A percentile compares a stretch with the other conserved stretches of the same genome.
These are phyloP conservation scores for Colletotrichum paranaense DNA, from an alignment of 2,329 filamentous ascomycete species.

Conservation along the genomic window DNA sequence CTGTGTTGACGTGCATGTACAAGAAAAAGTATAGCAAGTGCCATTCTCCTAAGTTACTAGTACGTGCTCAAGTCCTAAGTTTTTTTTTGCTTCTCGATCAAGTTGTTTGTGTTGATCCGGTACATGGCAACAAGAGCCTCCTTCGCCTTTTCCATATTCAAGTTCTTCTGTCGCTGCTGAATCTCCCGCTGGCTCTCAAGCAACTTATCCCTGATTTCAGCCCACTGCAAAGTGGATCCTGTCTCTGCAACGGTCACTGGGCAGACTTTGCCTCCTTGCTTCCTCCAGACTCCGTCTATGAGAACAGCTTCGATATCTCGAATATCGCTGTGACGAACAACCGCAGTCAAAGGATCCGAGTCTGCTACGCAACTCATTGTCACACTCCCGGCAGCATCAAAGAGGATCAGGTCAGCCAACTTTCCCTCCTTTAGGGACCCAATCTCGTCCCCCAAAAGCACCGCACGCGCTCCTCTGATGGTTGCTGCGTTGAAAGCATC, in stretches of 20 bases:
- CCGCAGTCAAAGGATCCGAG: slow-evolving; percentile 4
- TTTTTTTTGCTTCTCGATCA: not conserved
- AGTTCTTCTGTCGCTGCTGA: not conserved
- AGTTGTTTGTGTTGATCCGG: not conserved
- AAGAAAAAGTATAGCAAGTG: no score
- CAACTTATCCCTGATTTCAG: not conserved
- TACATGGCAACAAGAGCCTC: not conserved
- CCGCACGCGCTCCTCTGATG: no score
- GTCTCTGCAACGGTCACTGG: not conserved
- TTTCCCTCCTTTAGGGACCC: no score
- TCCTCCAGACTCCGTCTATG: no score
- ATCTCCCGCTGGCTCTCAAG: not conserved
- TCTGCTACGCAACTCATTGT: slow-evolving; percentile 53
- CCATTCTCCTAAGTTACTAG: no score
- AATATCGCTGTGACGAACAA: slow-evolving; percentile 6
- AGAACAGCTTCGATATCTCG: not conserved
- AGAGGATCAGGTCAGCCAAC: no score
- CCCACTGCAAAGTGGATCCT: not conserved
- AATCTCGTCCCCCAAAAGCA: no score
- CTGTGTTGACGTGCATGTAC: no score
- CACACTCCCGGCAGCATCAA: slow-evolving; percentile 37
- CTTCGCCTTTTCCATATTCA: slow-evolving; percentile 1
- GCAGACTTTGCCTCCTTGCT: not conserved
- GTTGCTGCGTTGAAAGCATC: no score
- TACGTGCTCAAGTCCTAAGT: no score